Percentiles rank a stretch among this genome's conserved stretches.
These are phyloP conservation scores for Cytospora paraplurivora DNA, from an alignment of 2,329 filamentous ascomycete species.

Conservation along the genomic window DNA sequence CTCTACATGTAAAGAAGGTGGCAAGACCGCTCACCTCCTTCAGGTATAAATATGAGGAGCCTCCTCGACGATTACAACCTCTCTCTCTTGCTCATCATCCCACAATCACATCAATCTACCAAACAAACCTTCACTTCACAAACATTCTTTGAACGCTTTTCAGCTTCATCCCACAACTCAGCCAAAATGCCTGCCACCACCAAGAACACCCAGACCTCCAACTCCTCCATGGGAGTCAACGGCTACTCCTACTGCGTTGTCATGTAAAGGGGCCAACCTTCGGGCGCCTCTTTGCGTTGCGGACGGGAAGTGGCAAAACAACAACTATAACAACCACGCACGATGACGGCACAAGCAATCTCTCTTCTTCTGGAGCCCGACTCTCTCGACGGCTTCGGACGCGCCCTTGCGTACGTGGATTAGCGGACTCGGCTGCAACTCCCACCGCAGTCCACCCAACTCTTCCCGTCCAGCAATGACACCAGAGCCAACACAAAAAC, in stretches of 20 bases:
- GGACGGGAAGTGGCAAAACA: not conserved
- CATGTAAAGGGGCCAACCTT: slow-evolving; percentile 35
- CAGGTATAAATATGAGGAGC: slow-evolving; percentile 32
- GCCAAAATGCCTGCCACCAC: slow-evolving; percentile 40
- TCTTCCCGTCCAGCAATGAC: not conserved
- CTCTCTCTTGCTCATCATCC: slow-evolving; percentile 32
- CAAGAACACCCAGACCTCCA: slow-evolving; percentile 33
- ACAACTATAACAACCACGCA: not conserved
- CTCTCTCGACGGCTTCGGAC: not conserved
- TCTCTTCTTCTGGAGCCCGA: slow-evolving; percentile 1
- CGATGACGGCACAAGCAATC: slow-evolving; percentile 6
- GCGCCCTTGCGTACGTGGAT: not conserved
- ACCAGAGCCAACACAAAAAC: not conserved
- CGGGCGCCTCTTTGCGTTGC: slow-evolving; percentile 19
- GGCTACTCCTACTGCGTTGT: slow-evolving; percentile 38
- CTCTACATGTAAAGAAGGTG: not conserved
- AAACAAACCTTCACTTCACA: slow-evolving; percentile 25
- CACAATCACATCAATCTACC: slow-evolving; percentile 28
- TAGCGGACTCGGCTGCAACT: not conserved
- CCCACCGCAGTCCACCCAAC: not conserved
- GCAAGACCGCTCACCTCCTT: not conserved
- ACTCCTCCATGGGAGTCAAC: slow-evolving; percentile 35
- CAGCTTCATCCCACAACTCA: slow-evolving; percentile 19
- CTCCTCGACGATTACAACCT: not conserved
- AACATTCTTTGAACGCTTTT: slow-evolving; percentile 25